A percentile compares a stretch with the other conserved stretches of the same genome.
These are phyloP conservation scores for Plasmodium relictum DNA, from an alignment of 169 alveolate species.

Conservation along the genomic window DNA sequence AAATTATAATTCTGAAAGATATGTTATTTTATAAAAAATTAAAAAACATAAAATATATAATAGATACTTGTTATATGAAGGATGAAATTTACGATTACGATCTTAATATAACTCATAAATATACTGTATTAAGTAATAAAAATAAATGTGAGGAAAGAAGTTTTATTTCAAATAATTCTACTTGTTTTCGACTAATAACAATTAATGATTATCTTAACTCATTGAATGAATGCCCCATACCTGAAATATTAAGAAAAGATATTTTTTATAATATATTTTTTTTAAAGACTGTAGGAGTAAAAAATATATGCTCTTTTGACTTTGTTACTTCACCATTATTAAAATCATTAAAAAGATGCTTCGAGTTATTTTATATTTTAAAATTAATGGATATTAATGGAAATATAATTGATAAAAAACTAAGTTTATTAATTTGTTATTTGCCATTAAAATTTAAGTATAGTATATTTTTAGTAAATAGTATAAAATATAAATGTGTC, in stretches of 20 bases:
- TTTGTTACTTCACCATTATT: slow-evolving; percentile 69
- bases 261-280: slow-evolving; percentile 61
- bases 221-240: slow-evolving; percentile 33
- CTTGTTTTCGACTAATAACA: slow-evolving; percentile 60
- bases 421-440: slow-evolving; percentile 70
- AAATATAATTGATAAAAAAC: slow-evolving; percentile 68
- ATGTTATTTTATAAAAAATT: slow-evolving; percentile 19
- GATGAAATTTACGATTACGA: slow-evolving; percentile 70
- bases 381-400: slow-evolving; percentile 75
- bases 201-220: slow-evolving; percentile 46
- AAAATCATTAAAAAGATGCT: slow-evolving; percentile 60
- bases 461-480: slow-evolving; percentile 63
- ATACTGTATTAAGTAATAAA: slow-evolving; percentile 60
- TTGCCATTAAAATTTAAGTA: slow-evolving; percentile 72
- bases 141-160: slow-evolving; percentile 71
- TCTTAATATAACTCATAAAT: slow-evolving; percentile 40
- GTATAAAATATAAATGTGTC: slow-evolving; percentile 69
- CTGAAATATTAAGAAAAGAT: slow-evolving; percentile 73
- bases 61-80: slow-evolving; percentile 69
- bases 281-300: slow-evolving; percentile 68
- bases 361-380: slow-evolving; percentile 65
- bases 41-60: slow-evolving; percentile 54
- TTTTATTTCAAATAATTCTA: slow-evolving; percentile 19
- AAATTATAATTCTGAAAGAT: slow-evolving; percentile 46
- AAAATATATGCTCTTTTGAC: slow-evolving; percentile 71